These are phyloP conservation scores for Cryptococcus sp. DNA, from an alignment of 1,284 basidiomycete species.

Conservation along the genomic window DNA sequence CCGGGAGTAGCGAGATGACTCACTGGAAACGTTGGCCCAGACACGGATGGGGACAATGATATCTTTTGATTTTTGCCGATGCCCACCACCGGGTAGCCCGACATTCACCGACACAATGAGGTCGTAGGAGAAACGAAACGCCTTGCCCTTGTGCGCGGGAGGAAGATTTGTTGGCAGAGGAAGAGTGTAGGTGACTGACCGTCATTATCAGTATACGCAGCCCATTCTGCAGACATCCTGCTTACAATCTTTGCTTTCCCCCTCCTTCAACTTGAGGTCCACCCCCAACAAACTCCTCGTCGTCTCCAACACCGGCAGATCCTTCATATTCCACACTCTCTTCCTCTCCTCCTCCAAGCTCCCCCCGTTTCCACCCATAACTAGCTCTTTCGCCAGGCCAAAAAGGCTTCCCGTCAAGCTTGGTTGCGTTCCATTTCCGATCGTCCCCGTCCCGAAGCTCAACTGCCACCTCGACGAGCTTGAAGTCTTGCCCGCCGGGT, in stretches of 20 bases:
- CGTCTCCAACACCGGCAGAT: constrained; percentile 48
- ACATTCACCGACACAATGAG: constrained; percentile 65
- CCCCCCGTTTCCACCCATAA: constrained; percentile 40
- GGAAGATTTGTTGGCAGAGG: constrained; percentile 61
- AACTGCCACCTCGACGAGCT: constrained; percentile 36
- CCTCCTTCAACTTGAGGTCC: constrained; percentile 41
- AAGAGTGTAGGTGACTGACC: constrained; percentile 70
- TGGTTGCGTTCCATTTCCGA: constrained; percentile 42
- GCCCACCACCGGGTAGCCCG: constrained; percentile 31
- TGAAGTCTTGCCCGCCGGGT: constrained; percentile 1
- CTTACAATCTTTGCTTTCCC: constrained; percentile 44
- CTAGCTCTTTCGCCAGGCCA: constrained; percentile 46
- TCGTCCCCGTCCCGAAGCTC: constrained; percentile 46
- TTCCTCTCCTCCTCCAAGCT: constrained; percentile 48
- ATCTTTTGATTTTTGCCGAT: constrained; percentile 37
- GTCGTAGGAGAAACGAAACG: constrained; percentile 82
- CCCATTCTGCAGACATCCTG: background rate
- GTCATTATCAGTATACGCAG: background rate
- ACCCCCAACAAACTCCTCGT: constrained; percentile 44
- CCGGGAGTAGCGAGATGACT: background rate
- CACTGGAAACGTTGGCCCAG: constrained; percentile 43
- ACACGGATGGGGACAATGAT: constrained; percentile 40
- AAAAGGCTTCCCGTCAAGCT: constrained; percentile 49
- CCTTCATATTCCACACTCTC: constrained; percentile 48
- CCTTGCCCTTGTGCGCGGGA: constrained; percentile 81